Base-by-base conservation (phyloP, 2,329 filamentous ascomycete genomes). In the Colletotrichum lentis region DNA sequence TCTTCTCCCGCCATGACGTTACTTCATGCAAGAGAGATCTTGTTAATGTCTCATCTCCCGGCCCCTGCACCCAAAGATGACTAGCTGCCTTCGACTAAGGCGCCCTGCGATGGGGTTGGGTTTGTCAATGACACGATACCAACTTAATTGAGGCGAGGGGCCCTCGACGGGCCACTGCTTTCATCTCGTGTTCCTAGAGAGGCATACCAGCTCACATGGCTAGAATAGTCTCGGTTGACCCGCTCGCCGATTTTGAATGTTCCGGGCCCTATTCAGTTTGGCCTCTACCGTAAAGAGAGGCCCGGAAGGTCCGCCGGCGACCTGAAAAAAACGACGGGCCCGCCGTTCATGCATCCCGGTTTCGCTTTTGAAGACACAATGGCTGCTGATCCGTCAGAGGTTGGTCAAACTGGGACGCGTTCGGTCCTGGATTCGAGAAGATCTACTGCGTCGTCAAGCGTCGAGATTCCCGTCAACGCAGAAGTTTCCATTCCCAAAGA, bases 1-100 rank as follows among this genome's bases (percentile, higher is more conserved):
- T 24, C n/a, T 59, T 31, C 20, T 39, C 41, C 31, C 31, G 31
- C 41, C 31, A 63, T 62, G 60, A 56, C 60, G 52, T 35, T 63
- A 44, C 10, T 46, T 43, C 22, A 61, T 60, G 46, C 58, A 59
- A 49, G 31, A 39, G 12, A n/a, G n/a, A n/a, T n/a, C 31, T 35
- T 16, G 35, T 22, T 61, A 27, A 44, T 39, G 56, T 35, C 31
- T 49, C 46, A 61, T 44, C 58, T 52, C 18, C 58, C 16, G 22
- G 43, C 41, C 55, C 39, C 43, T 50, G 61, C 12, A 37, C 14
- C 5, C 46, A 10, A 35, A 50, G 44, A 39, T 18, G 16, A n/a
- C 7, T 16, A n/a, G 49, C 24, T 14, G 18, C 6, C 43, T 31
- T 50, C 43, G 16, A 16, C 11, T 20, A n/a, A 20, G 41, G 24